Conservation (phyloP, 331 rosid genomes). For the Spiraea crenata region DNA sequence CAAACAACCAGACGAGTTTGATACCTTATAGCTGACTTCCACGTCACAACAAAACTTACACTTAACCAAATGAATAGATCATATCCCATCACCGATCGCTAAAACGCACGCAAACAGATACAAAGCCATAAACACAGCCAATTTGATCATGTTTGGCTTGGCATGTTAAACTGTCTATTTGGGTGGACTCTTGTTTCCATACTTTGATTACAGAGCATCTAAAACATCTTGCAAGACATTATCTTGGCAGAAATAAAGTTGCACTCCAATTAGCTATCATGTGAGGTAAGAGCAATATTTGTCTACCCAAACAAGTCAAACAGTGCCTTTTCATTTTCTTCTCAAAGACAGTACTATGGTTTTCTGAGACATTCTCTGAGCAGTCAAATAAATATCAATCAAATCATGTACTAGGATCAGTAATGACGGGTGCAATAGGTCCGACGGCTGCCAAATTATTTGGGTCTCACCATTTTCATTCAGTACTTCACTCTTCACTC, state of each 20-base stretch:
- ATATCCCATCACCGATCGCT: too few species aligned
- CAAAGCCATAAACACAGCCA: too few species aligned
- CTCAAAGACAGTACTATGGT: too few species aligned
- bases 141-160: too few species aligned
- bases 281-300: not conserved
- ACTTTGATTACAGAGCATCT: not conserved
- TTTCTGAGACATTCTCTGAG: not conserved
- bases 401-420: not conserved
- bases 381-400: not conserved
- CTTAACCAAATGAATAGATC: not conserved
- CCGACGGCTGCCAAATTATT: too few species aligned
- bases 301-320: not conserved
- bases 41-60: not conserved
- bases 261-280: not conserved
- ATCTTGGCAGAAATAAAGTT: not conserved
- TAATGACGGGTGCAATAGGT: too few species aligned
- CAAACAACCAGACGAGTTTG: not conserved
- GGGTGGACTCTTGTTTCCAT: not conserved
- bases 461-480: too few species aligned
- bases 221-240: not conserved
- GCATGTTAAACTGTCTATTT: too few species aligned
- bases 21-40: not conserved
- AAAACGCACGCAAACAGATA: too few species aligned
- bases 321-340: not conserved
- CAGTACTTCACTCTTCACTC: too few species aligned